Conservation (phyloP, 371 early-diverging fungal species). For the Lichtheimia corymbifera region DNA sequence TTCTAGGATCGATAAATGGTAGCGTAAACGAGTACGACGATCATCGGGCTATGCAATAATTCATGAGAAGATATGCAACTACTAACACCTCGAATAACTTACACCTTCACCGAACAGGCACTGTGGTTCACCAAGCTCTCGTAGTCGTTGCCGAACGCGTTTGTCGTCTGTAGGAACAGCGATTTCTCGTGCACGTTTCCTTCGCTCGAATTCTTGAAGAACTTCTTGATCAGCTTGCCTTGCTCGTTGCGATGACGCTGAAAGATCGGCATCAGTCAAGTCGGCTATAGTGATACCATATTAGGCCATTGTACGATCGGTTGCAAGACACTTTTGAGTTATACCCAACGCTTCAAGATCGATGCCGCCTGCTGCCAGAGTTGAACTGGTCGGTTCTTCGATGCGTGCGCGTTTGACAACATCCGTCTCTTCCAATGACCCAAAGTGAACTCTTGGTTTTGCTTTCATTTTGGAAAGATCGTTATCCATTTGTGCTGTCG, state of each 20-base stretch:
- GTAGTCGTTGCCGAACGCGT: conserved; percentile 73
- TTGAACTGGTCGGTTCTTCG: conserved; percentile 14
- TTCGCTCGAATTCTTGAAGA: conserved; percentile 85
- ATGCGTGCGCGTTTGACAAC: conserved; percentile 29
- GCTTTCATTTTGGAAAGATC: conserved; percentile 28
- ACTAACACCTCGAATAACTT: conserved; percentile 22
- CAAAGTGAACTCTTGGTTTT: conserved; percentile 50
- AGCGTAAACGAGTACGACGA: conserved; percentile 82
- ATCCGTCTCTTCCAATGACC: conserved; percentile 46
- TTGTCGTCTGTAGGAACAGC: conserved; percentile 94
- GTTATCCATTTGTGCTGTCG: not conserved
- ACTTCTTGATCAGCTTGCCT: conserved; percentile 71
- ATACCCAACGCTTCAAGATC: conserved; percentile 50
- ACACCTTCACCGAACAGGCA: conserved; percentile 95
- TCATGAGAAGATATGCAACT: conserved; percentile 1
- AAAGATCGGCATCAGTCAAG: conserved; percentile 33
- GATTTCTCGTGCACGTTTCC: conserved; percentile 73
- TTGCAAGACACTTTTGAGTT: not conserved
- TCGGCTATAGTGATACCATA: conserved; percentile 21
- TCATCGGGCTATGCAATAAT: conserved; percentile 73
- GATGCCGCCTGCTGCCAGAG: conserved; percentile 26
- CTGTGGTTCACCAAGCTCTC: conserved; percentile 83
- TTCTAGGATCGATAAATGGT: conserved; percentile 64
- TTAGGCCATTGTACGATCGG: too few species aligned
- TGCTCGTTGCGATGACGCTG: conserved; percentile 52